Percentiles rank a stretch among this genome's conserved stretches.
Conservation (phyloP, 331 rosid genomes). For the Malus hybrid region DNA sequence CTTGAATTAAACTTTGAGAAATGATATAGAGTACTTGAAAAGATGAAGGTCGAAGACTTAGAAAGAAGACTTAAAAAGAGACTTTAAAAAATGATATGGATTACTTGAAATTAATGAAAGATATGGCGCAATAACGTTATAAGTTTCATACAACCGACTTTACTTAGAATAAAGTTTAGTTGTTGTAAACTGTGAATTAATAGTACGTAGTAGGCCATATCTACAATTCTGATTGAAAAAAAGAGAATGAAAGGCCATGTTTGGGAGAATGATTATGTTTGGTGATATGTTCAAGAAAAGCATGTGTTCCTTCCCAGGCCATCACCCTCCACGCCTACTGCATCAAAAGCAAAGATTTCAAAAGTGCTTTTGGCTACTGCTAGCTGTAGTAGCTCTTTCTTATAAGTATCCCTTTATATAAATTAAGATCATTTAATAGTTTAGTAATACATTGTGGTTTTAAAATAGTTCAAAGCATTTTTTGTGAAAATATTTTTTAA, state of each 20-base stretch:
- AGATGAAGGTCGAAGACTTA: too few relatives aligned
- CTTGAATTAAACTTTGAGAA: too few relatives aligned
- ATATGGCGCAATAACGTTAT: fast-evolving
- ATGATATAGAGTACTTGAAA: too few relatives aligned
- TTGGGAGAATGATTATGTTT: background rate
- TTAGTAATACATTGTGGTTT: too few relatives aligned
- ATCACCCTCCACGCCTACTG: conserved; percentile 5
- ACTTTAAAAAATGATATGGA: too few relatives aligned
- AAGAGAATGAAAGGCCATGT: background rate
- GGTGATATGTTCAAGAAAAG: background rate
- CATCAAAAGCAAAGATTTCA: background rate
- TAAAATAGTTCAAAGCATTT: too few relatives aligned
- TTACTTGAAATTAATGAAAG: too few relatives aligned
- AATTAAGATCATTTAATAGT: too few relatives aligned
- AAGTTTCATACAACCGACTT: fast-evolving
- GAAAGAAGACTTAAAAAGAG: fast-evolving
- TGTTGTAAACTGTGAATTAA: too few relatives aligned
- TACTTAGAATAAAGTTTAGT: fast-evolving
- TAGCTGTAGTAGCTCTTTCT: background rate
- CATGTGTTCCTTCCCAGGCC: background rate
- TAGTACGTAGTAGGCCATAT: background rate
- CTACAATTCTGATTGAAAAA: background rate
- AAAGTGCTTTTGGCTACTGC: background rate
- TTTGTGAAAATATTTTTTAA: fast-evolving
- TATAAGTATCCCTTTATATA: too few relatives aligned